phyloP scores from a whole-genome alignment of 495 filamentous ascomycete genomes.

The Annulohypoxylon bovei region DNA sequence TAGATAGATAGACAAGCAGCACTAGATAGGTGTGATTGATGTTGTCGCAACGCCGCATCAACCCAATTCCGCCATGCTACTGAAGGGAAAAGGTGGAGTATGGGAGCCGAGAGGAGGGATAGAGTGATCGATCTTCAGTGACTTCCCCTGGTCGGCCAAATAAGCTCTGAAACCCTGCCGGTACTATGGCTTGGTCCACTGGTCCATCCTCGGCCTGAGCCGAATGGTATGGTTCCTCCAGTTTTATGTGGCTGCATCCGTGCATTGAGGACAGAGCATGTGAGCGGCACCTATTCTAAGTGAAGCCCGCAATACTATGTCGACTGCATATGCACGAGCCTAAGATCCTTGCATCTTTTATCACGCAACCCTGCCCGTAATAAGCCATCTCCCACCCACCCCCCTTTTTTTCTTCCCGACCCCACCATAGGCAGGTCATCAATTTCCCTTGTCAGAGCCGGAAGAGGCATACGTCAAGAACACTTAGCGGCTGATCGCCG shows the following conservation, averaged over 20 bases:
- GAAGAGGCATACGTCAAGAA: slow-evolving; percentile 41
- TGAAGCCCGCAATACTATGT: slow-evolving; percentile 14
- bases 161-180: slow-evolving; percentile 49
- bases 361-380: neutral
- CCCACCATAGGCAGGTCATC: slow-evolving; percentile 36
- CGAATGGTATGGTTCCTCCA: slow-evolving; percentile 43
- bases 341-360: slow-evolving; percentile 24
- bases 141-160: slow-evolving; percentile 41
- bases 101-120: neutral
- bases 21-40: slow-evolving; percentile 28
- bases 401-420: slow-evolving; percentile 6
- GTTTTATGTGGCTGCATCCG: slow-evolving; percentile 39
- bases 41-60: slow-evolving; percentile 17
- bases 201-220: slow-evolving; percentile 48
- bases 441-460: slow-evolving; percentile 37
- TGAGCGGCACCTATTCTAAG: slow-evolving; percentile 30
- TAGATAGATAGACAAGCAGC: slow-evolving; percentile 13
- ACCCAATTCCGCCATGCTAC: slow-evolving; percentile 21
- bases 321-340: slow-evolving; percentile 32
- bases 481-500: slow-evolving; percentile 34
- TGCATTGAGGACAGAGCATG: slow-evolving; percentile 39
- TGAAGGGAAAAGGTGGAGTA: slow-evolving; percentile 7
- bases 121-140: slow-evolving; percentile 35
- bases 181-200: slow-evolving; percentile 43
- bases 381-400: slow-evolving; percentile 9